A percentile compares a stretch with the other conserved stretches of the same genome.
phyloP scores from a whole-genome alignment of 306 rosid species.

The Macrotyloma uniflorum region DNA sequence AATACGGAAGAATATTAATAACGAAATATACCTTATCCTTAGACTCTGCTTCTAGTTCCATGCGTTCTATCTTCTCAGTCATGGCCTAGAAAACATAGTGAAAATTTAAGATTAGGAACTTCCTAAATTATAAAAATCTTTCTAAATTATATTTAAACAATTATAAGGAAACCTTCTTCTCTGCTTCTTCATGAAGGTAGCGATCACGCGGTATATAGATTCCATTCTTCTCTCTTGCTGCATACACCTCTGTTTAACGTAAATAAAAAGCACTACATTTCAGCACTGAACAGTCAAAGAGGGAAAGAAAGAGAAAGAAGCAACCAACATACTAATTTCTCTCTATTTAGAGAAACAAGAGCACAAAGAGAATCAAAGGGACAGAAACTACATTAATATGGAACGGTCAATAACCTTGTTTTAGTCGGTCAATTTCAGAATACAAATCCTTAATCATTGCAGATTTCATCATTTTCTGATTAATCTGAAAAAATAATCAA shows the following conservation, averaged over 20 bases:
- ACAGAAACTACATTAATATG: constrained; percentile 31
- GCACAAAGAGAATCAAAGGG: not conserved
- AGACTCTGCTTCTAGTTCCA: constrained; percentile 92
- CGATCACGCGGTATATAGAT: constrained; percentile 99
- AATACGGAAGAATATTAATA: constrained; percentile 31
- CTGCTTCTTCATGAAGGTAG: constrained; percentile 92
- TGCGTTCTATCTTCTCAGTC: constrained; percentile 95
- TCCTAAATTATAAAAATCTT: constrained; percentile 7
- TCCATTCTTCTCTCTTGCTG: constrained; percentile 99
- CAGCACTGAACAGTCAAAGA: constrained; percentile 19
- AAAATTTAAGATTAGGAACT: constrained; percentile 30
- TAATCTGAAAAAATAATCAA: constrained; percentile 62
- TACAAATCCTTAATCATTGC: constrained; percentile 96
- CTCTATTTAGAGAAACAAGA: not conserved
- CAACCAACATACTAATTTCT: not conserved
- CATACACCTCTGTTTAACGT: constrained; percentile 77
- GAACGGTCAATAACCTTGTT: constrained; percentile 75
- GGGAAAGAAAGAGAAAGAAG: not conserved
- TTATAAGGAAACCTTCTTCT: constrained; percentile 74
- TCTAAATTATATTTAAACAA: constrained; percentile 21
- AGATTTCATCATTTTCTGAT: constrained; percentile 99
- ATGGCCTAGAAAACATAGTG: constrained; percentile 67
- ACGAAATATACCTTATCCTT: constrained; percentile 82
- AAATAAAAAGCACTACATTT: constrained; percentile 24
- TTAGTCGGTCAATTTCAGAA: constrained; percentile 92